phyloP scores from a whole-genome alignment of 306 rosid species.

The Boehmeria nivea region DNA sequence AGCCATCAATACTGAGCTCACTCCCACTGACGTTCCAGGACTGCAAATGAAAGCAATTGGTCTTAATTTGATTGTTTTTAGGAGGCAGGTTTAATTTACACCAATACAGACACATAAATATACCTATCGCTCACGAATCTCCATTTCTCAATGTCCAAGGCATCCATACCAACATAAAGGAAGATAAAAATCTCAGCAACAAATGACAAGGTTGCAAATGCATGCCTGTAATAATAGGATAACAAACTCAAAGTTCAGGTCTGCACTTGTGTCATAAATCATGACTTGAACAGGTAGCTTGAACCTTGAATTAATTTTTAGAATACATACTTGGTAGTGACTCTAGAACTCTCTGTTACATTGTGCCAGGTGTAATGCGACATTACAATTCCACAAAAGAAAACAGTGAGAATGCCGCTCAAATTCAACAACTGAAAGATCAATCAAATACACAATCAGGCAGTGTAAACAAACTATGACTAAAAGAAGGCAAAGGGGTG shows the following conservation, averaged over 20 bases:
- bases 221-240: constrained; percentile 50
- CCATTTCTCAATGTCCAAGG: constrained; percentile 98
- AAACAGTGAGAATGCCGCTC: constrained; percentile 97
- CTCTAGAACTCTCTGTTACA: constrained; percentile 88
- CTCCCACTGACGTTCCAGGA: constrained; percentile 79
- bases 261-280: constrained; percentile 9
- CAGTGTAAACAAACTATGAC: not conserved
- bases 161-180: constrained; percentile 99
- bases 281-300: too few relatives aligned
- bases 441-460: constrained; percentile 16
- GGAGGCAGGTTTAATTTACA: constrained; percentile 3
- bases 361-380: constrained; percentile 99
- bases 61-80: too few relatives aligned
- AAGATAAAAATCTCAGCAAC: constrained; percentile 87
- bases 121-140: constrained; percentile 90
- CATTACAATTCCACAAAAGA: constrained; percentile 98
- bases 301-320: constrained; percentile 6
- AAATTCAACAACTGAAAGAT: constrained; percentile 69
- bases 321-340: constrained; percentile 75
- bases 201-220: constrained; percentile 92
- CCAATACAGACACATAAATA: constrained; percentile 7
- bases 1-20: constrained; percentile 67
- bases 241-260: constrained; percentile 3
- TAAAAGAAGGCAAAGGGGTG: not conserved
- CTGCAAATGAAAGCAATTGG: constrained; percentile 50